phyloP scores from a whole-genome alignment of 768 basidiomycete genomes.

The Stropharia rugosoannulata region DNA sequence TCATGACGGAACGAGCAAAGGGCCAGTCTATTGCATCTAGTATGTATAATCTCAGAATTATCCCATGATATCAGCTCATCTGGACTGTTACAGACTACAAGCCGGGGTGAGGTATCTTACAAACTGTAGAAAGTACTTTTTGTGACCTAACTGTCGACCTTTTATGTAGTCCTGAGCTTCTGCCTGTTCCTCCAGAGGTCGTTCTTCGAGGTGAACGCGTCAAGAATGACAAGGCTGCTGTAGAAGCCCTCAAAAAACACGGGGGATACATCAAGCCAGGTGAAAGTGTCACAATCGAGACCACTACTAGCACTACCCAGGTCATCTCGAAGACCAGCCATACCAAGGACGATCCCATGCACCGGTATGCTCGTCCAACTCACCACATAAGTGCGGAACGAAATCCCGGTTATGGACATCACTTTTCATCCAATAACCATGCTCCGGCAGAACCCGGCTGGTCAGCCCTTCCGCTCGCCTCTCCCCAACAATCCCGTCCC shows the following conservation, averaged over 20 bases:
- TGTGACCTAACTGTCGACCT: neutral
- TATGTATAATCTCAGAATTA: slow-evolving; percentile 10
- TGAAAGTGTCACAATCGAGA: slow-evolving; percentile 22
- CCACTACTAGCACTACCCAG: slow-evolving; percentile 23
- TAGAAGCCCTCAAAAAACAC: slow-evolving; percentile 19
- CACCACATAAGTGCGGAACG: slow-evolving; percentile 12
- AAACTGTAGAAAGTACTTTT: neutral
- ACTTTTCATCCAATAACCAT: neutral
- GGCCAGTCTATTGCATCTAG: slow-evolving; percentile 31
- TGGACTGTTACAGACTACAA: slow-evolving; percentile 19
- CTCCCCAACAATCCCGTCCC: slow-evolving; percentile 4
- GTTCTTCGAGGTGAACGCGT: slow-evolving; percentile 14
- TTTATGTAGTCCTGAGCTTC: slow-evolving; percentile 14
- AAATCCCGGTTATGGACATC: slow-evolving; percentile 7
- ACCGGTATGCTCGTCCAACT: neutral
- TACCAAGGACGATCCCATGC: slow-evolving; percentile 2
- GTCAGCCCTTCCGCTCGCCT: slow-evolving; percentile 5
- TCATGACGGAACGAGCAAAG: slow-evolving; percentile 26
- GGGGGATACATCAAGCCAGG: slow-evolving; percentile 14
- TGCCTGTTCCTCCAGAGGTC: slow-evolving; percentile 9
- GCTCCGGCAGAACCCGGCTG: slow-evolving; percentile 12
- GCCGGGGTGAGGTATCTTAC: slow-evolving; percentile 15
- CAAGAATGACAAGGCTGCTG: slow-evolving; percentile 15
- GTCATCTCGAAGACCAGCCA: slow-evolving; percentile 18
- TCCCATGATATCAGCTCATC: neutral